These are phyloP conservation scores for Aspergillus chevalieri DNA, from an alignment of 2,329 filamentous ascomycete species.

Conservation along the genomic window DNA sequence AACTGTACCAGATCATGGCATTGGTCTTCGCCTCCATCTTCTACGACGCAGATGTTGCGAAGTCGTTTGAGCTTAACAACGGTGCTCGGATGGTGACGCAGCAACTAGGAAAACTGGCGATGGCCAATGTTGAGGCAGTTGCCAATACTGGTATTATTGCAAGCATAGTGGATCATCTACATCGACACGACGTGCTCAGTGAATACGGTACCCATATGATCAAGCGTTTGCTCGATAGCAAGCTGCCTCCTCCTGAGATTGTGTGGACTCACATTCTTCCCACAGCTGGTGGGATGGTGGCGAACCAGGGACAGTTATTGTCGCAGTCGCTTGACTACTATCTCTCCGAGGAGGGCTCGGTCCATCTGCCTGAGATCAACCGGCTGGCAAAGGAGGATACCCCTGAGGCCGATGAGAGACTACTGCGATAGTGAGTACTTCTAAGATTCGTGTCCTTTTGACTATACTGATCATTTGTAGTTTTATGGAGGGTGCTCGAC, in stretches of 20 bases:
- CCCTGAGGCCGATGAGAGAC: conserved; percentile 41
- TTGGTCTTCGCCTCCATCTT: conserved; percentile 50
- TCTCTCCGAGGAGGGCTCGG: conserved; percentile 43
- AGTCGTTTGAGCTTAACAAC: conserved; percentile 48
- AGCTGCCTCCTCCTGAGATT: conserved; percentile 43
- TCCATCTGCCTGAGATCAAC: conserved; percentile 45
- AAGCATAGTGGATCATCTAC: conserved; percentile 36
- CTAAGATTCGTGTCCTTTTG: not conserved
- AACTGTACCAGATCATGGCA: conserved; percentile 50
- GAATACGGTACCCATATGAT: conserved; percentile 54
- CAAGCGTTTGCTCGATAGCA: conserved; percentile 44
- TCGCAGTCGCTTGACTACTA: conserved; percentile 54
- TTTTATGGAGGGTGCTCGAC: conserved; percentile 36
- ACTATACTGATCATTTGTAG: conserved; percentile 16
- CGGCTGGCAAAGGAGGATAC: conserved; percentile 42
- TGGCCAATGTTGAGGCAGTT: conserved; percentile 45
- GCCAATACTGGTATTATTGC: conserved; percentile 36
- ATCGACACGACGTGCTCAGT: conserved; percentile 39
- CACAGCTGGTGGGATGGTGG: conserved; percentile 51
- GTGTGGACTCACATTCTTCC: conserved; percentile 55
- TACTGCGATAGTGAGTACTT: conserved; percentile 45
- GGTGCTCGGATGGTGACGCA: conserved; percentile 44
- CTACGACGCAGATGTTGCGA: conserved; percentile 49
- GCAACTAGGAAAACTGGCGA: conserved; percentile 45
- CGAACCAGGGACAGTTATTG: conserved; percentile 54